Evolutionary conservation across 441 rosid species (phyloP).

Genomic region (Aleurites moluccanus): DNA sequence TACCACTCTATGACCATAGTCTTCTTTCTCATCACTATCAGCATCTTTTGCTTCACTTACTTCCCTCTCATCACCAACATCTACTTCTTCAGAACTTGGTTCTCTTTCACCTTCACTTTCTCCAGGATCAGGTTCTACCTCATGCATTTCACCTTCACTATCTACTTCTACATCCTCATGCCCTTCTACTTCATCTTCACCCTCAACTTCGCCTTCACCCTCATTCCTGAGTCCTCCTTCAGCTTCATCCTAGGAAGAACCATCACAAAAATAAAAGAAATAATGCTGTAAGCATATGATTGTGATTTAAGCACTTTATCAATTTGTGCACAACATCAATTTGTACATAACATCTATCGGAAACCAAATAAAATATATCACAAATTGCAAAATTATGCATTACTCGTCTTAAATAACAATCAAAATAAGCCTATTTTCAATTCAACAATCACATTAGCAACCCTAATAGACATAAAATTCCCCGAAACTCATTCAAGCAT

Average conservation of each 20-base stretch:
- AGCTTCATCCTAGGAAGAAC: conserved; percentile 61
- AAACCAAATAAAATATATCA: neutral
- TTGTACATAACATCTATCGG: neutral
- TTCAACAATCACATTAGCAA: neutral
- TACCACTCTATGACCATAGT: conserved; percentile 56
- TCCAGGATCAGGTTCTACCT: conserved; percentile 71
- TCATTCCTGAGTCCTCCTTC: conserved; percentile 62
- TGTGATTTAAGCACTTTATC: neutral
- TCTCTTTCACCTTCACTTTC: conserved; percentile 98
- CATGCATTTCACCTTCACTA: conserved; percentile 69
- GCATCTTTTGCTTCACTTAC: conserved; percentile 68
- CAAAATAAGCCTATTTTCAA: neutral
- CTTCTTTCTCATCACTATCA: conserved; percentile 78
- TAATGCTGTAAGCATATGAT: neutral
- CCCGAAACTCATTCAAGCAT: neutral
- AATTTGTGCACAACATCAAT: no score
- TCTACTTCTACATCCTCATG: conserved; percentile 64
- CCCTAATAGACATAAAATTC: neutral
- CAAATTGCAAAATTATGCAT: neutral
- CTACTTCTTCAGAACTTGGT: conserved; percentile 74
- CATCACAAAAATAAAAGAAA: neutral
- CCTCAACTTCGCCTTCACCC: conserved; percentile 54
- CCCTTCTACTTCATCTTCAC: conserved; percentile 46
- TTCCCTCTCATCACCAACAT: conserved; percentile 64
- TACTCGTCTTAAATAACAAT: neutral